Percentiles rank a stretch among this genome's conserved stretches.
These are phyloP conservation scores for Lactarius quietus DNA, from an alignment of 768 basidiomycete genomes.

Conservation along the genomic window DNA sequence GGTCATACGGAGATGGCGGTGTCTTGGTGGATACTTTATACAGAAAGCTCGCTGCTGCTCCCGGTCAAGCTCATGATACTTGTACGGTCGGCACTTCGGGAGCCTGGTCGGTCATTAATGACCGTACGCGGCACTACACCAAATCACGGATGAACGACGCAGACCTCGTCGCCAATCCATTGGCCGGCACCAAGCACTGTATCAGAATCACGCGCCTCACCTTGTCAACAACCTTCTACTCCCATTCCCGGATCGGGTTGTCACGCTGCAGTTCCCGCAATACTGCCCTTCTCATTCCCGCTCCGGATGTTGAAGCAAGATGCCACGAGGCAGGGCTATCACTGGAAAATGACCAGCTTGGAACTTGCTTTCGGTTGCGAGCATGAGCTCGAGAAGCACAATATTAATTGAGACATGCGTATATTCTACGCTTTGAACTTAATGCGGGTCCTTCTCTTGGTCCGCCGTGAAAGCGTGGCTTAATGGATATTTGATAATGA, in stretches of 20 bases:
- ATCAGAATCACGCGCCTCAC: background rate
- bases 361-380: constrained; percentile 2
- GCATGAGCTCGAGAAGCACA: constrained; percentile 11
- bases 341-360: constrained; percentile 3
- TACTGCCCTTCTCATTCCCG: constrained; percentile 12
- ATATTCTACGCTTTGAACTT: background rate
- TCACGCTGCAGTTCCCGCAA: background rate
- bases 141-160: background rate
- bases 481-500: constrained; percentile 1
- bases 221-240: background rate
- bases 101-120: background rate
- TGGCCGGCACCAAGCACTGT: background rate
- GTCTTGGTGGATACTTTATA: background rate
- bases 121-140: too few relatives aligned
- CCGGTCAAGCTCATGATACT: background rate
- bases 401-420: background rate
- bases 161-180: background rate
- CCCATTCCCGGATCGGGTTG: background rate
- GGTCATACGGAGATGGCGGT: constrained; percentile 11
- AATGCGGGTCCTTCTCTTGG: constrained; percentile 4
- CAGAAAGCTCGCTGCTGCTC: constrained; percentile 2
- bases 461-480: constrained; percentile 11
- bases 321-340: background rate
- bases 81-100: background rate
- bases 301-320: background rate